Evolutionary conservation across 495 filamentous ascomycete genomes (phyloP), one percentile per base, ranked within the genome.

Genomic region (Margaritispora aquatica): DNA sequence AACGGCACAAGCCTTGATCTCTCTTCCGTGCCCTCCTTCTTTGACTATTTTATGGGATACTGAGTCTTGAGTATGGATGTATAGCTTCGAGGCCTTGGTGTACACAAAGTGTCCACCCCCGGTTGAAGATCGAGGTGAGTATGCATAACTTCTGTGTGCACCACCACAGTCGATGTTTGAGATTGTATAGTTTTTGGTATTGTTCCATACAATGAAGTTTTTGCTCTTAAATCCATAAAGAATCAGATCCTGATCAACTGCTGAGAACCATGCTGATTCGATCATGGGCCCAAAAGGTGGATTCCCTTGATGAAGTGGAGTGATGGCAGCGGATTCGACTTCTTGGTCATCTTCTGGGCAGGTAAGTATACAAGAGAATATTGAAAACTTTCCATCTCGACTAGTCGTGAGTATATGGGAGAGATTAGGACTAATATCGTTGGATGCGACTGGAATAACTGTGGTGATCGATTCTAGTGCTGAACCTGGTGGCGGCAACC

Each of bases 181-280:
- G 5, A 91, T 68, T 64, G 92, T 87, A 23, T 79, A 73, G 27
- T 87, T 79, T 10, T 70, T 74, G 0, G 80, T 81, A 56, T 87
- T 87, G 67, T 95, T 88, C 80, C 88, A 92, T 22, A 89, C 77
- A 15, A 96, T 73, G 59, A 97, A 96, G 31, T 81, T 72, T 51
- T 82, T 88, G 56, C 87, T 83, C 23, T 78, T 81, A 70, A 96
- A 97, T 13, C 94, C 94, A 71, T 86, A 88, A 23, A 96, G 66
- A 54, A 89, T 74, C 1, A 96, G 74, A 27, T 88, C 68, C 13
- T 52, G 3, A 22, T 41, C 23, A 13, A 56, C 63, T 0, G 70
- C 62, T 5, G 55, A 58, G 59, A 92, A 78, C 68, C 82, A 84
- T 0, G 83, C 79, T 1, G 83, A 82, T 65, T 91, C 86, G 24